These are phyloP conservation scores for Pyrrhoderma noxium DNA, from an alignment of 1,284 basidiomycete species.

Conservation along the genomic window DNA sequence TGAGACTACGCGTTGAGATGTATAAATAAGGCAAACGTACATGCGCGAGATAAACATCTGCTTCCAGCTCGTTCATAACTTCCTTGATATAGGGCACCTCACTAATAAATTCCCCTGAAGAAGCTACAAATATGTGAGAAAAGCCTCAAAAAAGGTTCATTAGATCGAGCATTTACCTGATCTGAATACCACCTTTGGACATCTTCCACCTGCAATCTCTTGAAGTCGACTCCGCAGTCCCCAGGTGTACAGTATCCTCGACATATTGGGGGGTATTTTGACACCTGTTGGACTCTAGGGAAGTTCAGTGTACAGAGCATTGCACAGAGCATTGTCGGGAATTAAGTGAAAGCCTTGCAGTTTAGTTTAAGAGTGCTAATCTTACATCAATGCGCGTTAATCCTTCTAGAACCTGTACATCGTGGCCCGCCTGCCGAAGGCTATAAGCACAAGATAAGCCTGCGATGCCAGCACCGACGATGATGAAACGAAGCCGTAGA, in stretches of 20 bases:
- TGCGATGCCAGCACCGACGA: conserved; percentile 23
- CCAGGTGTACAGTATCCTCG: conserved; percentile 24
- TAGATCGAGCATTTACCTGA: not conserved
- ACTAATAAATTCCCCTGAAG: not conserved
- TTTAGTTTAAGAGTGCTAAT: conserved; percentile 20
- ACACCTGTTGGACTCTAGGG: too few relatives aligned
- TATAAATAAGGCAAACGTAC: conserved; percentile 1
- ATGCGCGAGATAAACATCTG: conserved; percentile 9
- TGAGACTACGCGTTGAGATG: not conserved
- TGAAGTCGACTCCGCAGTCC: conserved; percentile 23
- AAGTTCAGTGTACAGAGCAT: conserved; percentile 23
- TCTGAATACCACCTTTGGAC: not conserved
- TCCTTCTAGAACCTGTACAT: conserved; percentile 44
- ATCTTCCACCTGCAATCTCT: not conserved
- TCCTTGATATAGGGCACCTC: conserved; percentile 8
- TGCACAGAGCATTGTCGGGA: too few relatives aligned
- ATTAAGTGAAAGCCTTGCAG: too few relatives aligned
- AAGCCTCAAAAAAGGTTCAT: not conserved
- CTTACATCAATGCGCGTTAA: too few relatives aligned
- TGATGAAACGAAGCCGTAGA: conserved; percentile 19
- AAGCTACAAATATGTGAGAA: not conserved
- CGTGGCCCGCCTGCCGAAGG: conserved; percentile 42
- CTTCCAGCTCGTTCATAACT: conserved; percentile 15
- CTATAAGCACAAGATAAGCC: conserved; percentile 47
- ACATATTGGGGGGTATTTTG: conserved; percentile 26